Percentiles rank a stretch among this genome's conserved stretches.
Conservation (phyloP, 1,284 basidiomycete genomes). For the Cystobasidiaceae sp. region DNA sequence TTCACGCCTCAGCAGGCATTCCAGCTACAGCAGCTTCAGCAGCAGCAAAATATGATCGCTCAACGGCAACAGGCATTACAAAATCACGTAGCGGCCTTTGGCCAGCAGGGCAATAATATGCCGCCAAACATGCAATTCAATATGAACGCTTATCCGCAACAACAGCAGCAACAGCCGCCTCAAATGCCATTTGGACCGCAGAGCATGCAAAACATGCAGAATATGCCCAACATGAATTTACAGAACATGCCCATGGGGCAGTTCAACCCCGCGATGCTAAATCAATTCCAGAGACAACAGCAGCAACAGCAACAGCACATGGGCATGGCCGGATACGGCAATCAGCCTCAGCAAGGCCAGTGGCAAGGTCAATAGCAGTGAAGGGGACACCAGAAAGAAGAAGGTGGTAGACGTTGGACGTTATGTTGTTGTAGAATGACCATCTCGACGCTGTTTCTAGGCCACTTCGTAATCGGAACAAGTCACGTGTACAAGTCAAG, state of each 20-base stretch:
- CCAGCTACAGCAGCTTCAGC: conserved; percentile 27
- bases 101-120: not conserved
- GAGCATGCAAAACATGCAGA: conserved; percentile 7
- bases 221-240: conserved; percentile 5
- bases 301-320: conserved; percentile 10
- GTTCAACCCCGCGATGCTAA: conserved; percentile 14
- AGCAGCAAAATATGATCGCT: conserved; percentile 6
- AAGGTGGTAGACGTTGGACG: too few relatives aligned
- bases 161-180: conserved; percentile 6
- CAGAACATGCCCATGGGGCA: conserved; percentile 15
- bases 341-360: conserved; percentile 1
- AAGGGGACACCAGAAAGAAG: too few relatives aligned
- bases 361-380: conserved; percentile 10
- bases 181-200: conserved; percentile 8
- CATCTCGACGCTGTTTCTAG: too few relatives aligned
- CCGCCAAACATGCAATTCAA: conserved; percentile 7
- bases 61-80: conserved; percentile 18
- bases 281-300: conserved; percentile 19
- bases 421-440: too few relatives aligned
- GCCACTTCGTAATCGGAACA: too few relatives aligned
- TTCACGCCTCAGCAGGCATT: conserved; percentile 19
- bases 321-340: not conserved
- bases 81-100: not conserved
- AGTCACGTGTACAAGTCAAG: too few relatives aligned
- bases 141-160: not conserved